A percentile compares a stretch with the other conserved stretches of the same genome.
These are phyloP conservation scores for Hericium erinaceus DNA, from an alignment of 768 basidiomycete genomes.

Conservation along the genomic window DNA sequence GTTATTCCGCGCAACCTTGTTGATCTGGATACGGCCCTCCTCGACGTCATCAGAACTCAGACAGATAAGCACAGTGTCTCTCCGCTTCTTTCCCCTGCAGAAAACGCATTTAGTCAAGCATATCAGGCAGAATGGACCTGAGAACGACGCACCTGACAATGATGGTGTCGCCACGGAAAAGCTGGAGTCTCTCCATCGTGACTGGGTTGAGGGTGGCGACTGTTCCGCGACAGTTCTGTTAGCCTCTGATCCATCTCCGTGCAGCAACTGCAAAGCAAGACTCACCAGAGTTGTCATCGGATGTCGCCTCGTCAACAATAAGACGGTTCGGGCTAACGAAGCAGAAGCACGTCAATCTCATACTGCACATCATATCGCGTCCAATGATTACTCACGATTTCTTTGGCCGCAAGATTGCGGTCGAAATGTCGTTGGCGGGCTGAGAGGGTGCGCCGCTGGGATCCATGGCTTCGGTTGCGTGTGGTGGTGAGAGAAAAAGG, in stretches of 20 bases:
- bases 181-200: slow-evolving; percentile 88
- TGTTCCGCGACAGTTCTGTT: slow-evolving; percentile 17
- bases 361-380: slow-evolving; percentile 1
- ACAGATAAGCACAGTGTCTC: slow-evolving; percentile 96
- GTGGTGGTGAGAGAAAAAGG: background rate
- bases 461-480: slow-evolving; percentile 39
- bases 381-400: slow-evolving; percentile 65
- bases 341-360: slow-evolving; percentile 13
- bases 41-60: slow-evolving; percentile 93
- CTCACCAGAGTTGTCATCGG: slow-evolving; percentile 94
- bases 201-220: slow-evolving; percentile 93
- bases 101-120: background rate
- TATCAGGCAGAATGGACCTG: background rate
- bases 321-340: slow-evolving; percentile 83
- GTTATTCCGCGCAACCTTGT: slow-evolving; percentile 99
- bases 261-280: background rate
- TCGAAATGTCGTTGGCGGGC: slow-evolving; percentile 86
- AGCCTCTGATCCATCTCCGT: background rate
- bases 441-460: slow-evolving; percentile 77
- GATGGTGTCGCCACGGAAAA: slow-evolving; percentile 97
- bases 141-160: slow-evolving; percentile 65
- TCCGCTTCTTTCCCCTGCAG: slow-evolving; percentile 88
- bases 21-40: slow-evolving; percentile 95
- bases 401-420: slow-evolving; percentile 94
- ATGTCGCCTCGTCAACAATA: slow-evolving; percentile 88